phyloP scores from a whole-genome alignment of 495 filamentous ascomycete species.

The Lasiosphaeriaceae sp. region DNA sequence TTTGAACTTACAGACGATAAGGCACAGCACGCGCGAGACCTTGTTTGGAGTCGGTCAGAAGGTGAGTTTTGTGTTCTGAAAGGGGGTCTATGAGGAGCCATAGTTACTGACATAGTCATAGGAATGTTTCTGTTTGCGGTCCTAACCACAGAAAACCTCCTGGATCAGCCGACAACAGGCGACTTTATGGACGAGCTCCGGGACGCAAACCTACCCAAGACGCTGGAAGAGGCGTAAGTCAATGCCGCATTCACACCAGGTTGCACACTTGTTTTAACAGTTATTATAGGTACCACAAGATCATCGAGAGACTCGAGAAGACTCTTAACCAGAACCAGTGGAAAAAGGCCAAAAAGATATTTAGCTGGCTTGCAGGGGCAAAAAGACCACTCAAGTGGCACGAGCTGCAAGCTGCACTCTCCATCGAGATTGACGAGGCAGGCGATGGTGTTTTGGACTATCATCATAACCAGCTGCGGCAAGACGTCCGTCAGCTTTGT shows the following conservation, averaged over 20 bases:
- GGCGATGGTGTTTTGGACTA: constrained; percentile 15
- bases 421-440: constrained; percentile 22
- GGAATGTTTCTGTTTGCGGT: constrained; percentile 50
- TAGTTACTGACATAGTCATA: constrained; percentile 10
- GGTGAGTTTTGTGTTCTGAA: neutral
- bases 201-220: constrained; percentile 29
- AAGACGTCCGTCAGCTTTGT: constrained; percentile 37
- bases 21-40: constrained; percentile 2
- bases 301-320: constrained; percentile 31
- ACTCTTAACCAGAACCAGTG: constrained; percentile 19
- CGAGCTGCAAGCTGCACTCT: constrained; percentile 44
- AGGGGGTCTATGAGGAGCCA: too few species aligned
- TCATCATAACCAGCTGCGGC: constrained; percentile 24
- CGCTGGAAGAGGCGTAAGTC: constrained; percentile 38
- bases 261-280: neutral
- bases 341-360: constrained; percentile 28
- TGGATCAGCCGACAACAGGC: constrained; percentile 23
- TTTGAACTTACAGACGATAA: constrained; percentile 19
- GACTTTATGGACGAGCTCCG: constrained; percentile 30
- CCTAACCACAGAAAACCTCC: constrained; percentile 41
- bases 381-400: constrained; percentile 43
- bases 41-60: constrained; percentile 9
- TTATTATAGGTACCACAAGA: constrained; percentile 35
- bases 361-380: constrained; percentile 43
- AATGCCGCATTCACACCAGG: neutral